Evolutionary conservation across 2,329 filamentous ascomycete genomes (phyloP).

Genomic region (Ustilaginoidea virens): DNA sequence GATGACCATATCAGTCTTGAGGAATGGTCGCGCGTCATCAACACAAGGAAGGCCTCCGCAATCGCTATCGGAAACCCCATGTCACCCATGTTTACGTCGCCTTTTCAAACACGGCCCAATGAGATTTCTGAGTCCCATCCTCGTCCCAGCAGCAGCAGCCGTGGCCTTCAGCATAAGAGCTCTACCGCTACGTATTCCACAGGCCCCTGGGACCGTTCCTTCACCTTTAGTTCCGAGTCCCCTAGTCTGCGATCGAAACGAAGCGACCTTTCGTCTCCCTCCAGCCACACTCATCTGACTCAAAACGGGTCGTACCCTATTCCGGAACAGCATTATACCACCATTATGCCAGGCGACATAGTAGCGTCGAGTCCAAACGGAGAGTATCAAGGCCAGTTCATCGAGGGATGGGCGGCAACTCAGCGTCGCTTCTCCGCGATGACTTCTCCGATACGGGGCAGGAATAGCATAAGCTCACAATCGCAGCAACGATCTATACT

Average conservation of each 20-base stretch:
- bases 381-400: constrained; percentile 38
- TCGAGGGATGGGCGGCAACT: constrained; percentile 44
- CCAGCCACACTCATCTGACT: constrained; percentile 29
- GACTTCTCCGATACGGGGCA: constrained; percentile 38
- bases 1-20: constrained; percentile 34
- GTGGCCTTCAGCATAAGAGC: constrained; percentile 29
- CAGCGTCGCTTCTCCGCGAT: constrained; percentile 43
- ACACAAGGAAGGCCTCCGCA: constrained; percentile 26
- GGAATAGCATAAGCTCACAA: constrained; percentile 39
- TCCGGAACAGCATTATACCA: constrained; percentile 32
- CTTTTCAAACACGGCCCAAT: constrained; percentile 28
- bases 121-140: constrained; percentile 26
- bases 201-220: constrained; percentile 29
- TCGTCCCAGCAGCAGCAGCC: constrained; percentile 28
- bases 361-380: constrained; percentile 40
- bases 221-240: constrained; percentile 39
- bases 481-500: constrained; percentile 21
- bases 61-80: constrained; percentile 33
- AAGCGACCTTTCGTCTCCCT: constrained; percentile 46
- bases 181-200: constrained; percentile 32
- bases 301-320: constrained; percentile 22
- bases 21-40: constrained; percentile 43
- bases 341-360: constrained; percentile 35
- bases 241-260: constrained; percentile 45
- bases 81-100: constrained; percentile 38